A percentile compares a stretch with the other conserved stretches of the same genome.
Evolutionary conservation across 768 basidiomycete genomes (phyloP).

Genomic region (Mycena epipterygia): DNA sequence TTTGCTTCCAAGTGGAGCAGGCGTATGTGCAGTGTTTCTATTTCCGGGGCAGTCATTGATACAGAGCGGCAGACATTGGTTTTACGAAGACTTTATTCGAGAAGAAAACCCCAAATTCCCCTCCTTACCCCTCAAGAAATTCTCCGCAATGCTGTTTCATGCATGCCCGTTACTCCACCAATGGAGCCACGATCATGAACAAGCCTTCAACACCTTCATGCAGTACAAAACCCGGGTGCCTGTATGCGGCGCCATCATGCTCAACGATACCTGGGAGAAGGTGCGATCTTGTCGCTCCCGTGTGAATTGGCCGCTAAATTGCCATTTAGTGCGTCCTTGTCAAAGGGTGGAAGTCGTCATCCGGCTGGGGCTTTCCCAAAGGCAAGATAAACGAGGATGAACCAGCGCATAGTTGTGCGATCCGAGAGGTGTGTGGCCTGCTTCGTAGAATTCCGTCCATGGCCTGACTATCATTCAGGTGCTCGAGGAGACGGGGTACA

Average conservation of each 20-base stretch:
- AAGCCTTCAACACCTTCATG: conserved; percentile 92
- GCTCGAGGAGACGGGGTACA: conserved; percentile 96
- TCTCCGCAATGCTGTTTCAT: conserved; percentile 92
- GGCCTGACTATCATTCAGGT: conserved; percentile 67
- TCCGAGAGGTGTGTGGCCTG: conserved; percentile 81
- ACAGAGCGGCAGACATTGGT: conserved; percentile 86
- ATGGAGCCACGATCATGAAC: conserved; percentile 88
- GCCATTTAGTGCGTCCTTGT: conserved; percentile 89
- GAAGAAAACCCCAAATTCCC: conserved; percentile 91
- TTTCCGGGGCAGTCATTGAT: conserved; percentile 33
- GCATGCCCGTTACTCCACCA: conserved; percentile 86
- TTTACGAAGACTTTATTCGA: conserved; percentile 98
- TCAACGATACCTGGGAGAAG: conserved; percentile 94
- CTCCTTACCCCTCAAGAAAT: conserved; percentile 90
- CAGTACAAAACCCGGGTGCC: conserved; percentile 97
- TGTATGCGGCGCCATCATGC: conserved; percentile 97
- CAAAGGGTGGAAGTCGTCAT: conserved; percentile 96
- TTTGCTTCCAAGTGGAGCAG: conserved; percentile 99
- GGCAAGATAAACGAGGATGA: conserved; percentile 99
- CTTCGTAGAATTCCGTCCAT: not conserved
- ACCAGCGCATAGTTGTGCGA: conserved; percentile 84
- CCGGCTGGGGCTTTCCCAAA: conserved; percentile 99
- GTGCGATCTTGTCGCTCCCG: conserved; percentile 56
- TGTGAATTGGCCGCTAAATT: conserved; percentile 10
- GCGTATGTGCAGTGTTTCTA: conserved; percentile 72